Base-by-base conservation (phyloP, 352 stramenopile species). In the Pythium folliculosum region DNA sequence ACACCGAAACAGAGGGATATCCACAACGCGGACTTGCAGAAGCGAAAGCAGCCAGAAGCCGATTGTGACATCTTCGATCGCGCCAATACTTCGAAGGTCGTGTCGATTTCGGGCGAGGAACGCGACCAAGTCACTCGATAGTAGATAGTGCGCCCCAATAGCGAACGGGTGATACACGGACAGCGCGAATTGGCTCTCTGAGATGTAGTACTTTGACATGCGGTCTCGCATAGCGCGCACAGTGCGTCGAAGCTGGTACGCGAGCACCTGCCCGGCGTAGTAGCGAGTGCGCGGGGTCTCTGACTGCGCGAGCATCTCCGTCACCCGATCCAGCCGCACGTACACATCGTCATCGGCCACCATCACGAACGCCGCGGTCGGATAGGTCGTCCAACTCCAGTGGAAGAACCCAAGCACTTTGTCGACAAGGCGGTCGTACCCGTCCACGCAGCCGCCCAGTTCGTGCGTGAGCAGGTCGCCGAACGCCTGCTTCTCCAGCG, bases 281-380 rank as follows among this genome's bases (percentile, higher is more conserved):
- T 21, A 47, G 9, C 14, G 40, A 12, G 4, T 6, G 6, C 40
- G 40, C 40, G 40, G 40, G 9, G 40, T 47, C 14, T 19, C 40
- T n/a, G 13, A 2, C 14, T n/a, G 40, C 14, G 13, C 5, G 9
- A 71, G 30, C 19, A 65, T 38, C 14, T 22, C 9, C 16, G 49
- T 38, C 1, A 70, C 48, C 1, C 35, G 52, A 22, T 59, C 52
- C 19, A 59, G 35, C 16, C 52, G 52, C 32, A 59, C 21, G n/a
- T 48, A 59, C 7, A 86, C 54, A 44, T 91, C 83, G 45, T 92
- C 83, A 43, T 92, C 84, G 19, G 57, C 57, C 19, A 92, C 63
- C 72, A 92, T 81, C 0, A 45, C 56, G 37, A 23, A 69, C 48
- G 48, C 14, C 32, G 19, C 27, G 12, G 25, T 63, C 27, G 10